Evolutionary conservation across 164 flowering plant genomes (phyloP).

Genomic region (Annona squamosa): DNA sequence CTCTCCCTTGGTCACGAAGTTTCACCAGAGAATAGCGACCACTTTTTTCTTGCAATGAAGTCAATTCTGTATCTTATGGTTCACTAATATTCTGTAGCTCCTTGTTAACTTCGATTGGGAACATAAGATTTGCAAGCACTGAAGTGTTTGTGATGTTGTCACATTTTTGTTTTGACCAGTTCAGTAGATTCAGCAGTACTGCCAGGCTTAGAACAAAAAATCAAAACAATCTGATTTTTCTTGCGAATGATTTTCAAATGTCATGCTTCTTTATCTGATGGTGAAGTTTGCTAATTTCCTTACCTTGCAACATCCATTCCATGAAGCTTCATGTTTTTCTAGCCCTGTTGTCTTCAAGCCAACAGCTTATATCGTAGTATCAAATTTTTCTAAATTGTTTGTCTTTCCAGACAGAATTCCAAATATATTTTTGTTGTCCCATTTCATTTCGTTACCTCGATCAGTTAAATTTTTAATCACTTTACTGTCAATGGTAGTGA

Average conservation of each 20-base stretch:
- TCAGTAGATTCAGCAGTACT: background rate
- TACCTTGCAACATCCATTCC: background rate
- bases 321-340: background rate
- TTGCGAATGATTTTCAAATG: background rate
- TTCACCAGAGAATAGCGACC: background rate
- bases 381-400: background rate
- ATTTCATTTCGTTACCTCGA: background rate
- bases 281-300: background rate
- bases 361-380: background rate
- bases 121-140: background rate
- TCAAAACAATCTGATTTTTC: background rate
- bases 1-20: background rate
- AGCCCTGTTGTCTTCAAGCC: background rate
- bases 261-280: background rate
- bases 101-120: background rate
- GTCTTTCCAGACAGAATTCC: background rate
- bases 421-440: background rate
- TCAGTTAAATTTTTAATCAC: slow-evolving; percentile 3
- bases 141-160: background rate
- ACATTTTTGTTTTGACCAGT: background rate
- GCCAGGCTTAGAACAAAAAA: background rate
- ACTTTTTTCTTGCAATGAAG: background rate
- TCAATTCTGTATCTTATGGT: background rate
- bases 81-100: background rate
- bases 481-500: background rate